Percentiles rank a stretch among this genome's conserved stretches.
These are phyloP conservation scores for Musa acuminata DNA, from an alignment of 176 grass and related monocot species.

Conservation along the genomic window DNA sequence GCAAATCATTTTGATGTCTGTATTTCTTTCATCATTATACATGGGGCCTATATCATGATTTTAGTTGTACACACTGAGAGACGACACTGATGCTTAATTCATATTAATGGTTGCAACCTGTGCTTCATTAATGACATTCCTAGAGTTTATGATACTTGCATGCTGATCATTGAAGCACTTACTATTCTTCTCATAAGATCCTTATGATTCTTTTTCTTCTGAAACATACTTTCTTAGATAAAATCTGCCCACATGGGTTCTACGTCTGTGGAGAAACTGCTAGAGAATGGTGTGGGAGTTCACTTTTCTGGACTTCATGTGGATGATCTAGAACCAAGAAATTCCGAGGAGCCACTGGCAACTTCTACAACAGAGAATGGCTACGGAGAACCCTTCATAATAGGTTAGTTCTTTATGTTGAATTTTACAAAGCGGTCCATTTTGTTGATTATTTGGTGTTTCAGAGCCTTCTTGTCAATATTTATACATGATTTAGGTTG, in stretches of 20 bases:
- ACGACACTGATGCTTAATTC: neutral
- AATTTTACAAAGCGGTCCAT: neutral
- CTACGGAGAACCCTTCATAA: conserved; percentile 79
- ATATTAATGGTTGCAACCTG: neutral
- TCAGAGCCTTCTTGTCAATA: neutral
- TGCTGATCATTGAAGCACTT: neutral
- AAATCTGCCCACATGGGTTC: conserved; percentile 49
- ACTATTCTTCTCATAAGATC: neutral
- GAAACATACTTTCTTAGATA: neutral
- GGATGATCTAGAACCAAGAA: conserved; percentile 30
- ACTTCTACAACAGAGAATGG: conserved; percentile 51
- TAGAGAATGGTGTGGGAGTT: conserved; percentile 35
- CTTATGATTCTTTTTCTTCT: neutral
- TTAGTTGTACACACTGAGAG: neutral
- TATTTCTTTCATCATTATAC: neutral
- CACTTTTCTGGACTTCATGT: conserved; percentile 50
- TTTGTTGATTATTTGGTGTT: neutral
- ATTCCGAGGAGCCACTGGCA: conserved; percentile 30
- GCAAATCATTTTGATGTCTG: neutral
- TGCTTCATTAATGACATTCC: neutral
- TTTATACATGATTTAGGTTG: neutral
- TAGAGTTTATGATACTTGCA: too few species aligned
- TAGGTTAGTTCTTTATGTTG: conserved; percentile 38
- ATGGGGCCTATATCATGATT: neutral
- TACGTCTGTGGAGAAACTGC: conserved; percentile 41